Evolutionary conservation across 2,329 filamentous ascomycete genomes (phyloP).

Genomic region (Blastomyces emzantsi): DNA sequence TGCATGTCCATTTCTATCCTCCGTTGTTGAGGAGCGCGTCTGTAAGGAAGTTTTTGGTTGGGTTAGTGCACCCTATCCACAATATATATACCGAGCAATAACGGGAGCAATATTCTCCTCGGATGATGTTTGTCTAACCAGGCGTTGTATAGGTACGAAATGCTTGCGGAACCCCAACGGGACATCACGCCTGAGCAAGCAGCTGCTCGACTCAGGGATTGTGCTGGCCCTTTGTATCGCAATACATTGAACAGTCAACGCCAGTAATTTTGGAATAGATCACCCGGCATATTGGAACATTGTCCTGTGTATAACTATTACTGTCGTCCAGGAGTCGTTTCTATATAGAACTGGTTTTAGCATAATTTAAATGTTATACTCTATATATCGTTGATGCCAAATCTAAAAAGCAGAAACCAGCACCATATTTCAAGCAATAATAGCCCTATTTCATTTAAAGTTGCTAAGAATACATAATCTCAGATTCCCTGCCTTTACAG

Average conservation of each 20-base stretch:
- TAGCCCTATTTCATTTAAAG: not conserved
- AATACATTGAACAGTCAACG: slow-evolving; percentile 43
- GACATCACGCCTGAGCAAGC: slow-evolving; percentile 98
- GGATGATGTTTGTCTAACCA: not conserved
- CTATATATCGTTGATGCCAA: not conserved
- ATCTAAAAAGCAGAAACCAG: not conserved
- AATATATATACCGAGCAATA: not conserved
- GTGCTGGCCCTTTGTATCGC: slow-evolving; percentile 76
- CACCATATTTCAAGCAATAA: not conserved
- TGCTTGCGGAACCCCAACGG: slow-evolving; percentile 94
- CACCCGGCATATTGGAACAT: not conserved
- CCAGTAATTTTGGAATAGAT: not conserved
- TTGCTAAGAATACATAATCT: not conserved
- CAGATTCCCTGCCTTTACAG: not conserved
- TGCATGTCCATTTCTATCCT: slow-evolving; percentile 98
- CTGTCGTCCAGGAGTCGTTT: not conserved
- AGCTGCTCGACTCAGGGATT: slow-evolving; percentile 63
- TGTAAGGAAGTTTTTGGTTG: slow-evolving; percentile 91
- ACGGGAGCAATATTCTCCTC: not conserved
- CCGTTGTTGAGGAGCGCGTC: slow-evolving; percentile 86
- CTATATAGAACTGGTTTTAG: not conserved
- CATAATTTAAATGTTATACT: not conserved
- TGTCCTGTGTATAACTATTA: not conserved
- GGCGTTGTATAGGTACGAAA: slow-evolving; percentile 55
- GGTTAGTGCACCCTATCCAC: slow-evolving; percentile 35